Base-by-base conservation (phyloP, 164 flowering plant genomes). In the Macadamia integrifolia region DNA sequence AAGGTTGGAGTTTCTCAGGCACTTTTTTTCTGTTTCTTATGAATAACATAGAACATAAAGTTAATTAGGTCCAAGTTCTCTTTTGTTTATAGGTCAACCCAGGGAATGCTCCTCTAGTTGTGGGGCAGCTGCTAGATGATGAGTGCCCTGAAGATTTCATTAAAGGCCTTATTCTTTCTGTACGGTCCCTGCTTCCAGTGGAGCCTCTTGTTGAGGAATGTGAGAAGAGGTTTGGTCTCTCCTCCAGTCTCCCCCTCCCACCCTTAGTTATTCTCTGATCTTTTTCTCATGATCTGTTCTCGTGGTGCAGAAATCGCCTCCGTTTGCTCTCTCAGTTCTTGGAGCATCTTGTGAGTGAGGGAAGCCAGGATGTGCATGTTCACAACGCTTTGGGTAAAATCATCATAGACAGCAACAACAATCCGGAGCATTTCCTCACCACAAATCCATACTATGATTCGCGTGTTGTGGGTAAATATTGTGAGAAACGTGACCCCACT, bases 261-360 rank as follows among this genome's bases (percentile, higher is more conserved):
- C 29, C 17, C 53, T 31, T 64, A 9, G 58, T n/a, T 9, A 17
- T 7, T 73, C 30, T 31, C 18, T 31, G 15, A 23, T 56, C 43
- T 1, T 15, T 31, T 5, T 31, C 66, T 74, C 40, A 72, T 64
- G 23, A 53, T 53, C 30, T 64, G 23, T 18, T 18, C 72, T 13
- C 63, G 48, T 31, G 69, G 67, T 76, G 32, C 84, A 89, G 94
- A 77, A 89, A 89, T 70, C 92, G 92, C 1, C 85, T 89, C 61
- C 91, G 94, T 1, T 76, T 89, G 42, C 92, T 89, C 43, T 87
- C 94, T 65, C 94, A 89, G 70, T 89, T 89, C 75, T 71, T 89
- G 80, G 94, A 89, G 84, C 94, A 89, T 83, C 88, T 89, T 69
- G 94, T 87, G 77, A 89, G 92, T 74, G 94, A 89, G 74, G 94